Evolutionary conservation across 345 rosid species (phyloP).

Genomic region (Erysimum cheiranthoides): DNA sequence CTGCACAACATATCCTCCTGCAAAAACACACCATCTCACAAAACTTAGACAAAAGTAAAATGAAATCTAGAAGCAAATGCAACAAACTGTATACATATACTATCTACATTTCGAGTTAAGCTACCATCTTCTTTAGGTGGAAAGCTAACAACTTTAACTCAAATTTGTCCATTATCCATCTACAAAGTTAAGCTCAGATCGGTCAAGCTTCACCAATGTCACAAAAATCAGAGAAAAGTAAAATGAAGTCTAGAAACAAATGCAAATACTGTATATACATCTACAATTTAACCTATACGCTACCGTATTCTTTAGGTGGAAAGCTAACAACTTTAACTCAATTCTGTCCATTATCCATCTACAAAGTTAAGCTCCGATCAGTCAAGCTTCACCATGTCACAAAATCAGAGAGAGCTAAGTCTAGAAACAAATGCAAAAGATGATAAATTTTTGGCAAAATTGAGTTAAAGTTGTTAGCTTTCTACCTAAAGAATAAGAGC

Average conservation of each 20-base stretch:
- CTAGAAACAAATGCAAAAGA: background rate
- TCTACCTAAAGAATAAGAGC: background rate
- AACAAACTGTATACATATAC: background rate
- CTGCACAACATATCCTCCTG: conserved; percentile 82
- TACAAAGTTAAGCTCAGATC: background rate
- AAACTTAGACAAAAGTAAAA: background rate
- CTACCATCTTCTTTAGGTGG: background rate
- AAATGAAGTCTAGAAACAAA: background rate
- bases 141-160: background rate
- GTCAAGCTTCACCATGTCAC: conserved; percentile 7
- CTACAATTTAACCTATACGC: too few relatives aligned
- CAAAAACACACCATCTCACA: conserved; percentile 30
- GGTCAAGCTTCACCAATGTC: conserved; percentile 3
- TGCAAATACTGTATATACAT: background rate
- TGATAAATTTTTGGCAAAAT: background rate
- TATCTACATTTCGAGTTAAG: background rate
- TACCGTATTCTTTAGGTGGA: background rate
- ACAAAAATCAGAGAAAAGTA: background rate
- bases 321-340: background rate
- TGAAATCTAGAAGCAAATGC: background rate
- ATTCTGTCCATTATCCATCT: background rate
- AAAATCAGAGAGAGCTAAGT: background rate
- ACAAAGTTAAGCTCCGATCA: background rate
- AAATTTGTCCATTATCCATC: background rate
- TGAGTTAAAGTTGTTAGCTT: conserved; percentile 11